Evolutionary conservation across 2,329 filamentous ascomycete species (phyloP).

Genomic region (Cladophialophora yegresii): DNA sequence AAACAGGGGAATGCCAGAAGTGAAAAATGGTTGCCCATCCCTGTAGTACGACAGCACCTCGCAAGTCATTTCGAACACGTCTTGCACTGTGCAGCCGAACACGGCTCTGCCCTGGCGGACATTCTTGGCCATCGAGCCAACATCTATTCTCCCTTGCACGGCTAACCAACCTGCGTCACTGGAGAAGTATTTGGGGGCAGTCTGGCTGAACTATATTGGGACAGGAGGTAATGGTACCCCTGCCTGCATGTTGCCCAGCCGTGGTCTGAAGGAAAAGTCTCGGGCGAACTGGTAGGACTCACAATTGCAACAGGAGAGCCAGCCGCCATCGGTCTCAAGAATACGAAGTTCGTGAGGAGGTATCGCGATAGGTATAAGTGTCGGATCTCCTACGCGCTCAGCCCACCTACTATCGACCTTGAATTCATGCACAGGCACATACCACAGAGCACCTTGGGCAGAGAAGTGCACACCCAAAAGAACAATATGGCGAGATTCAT

Average conservation of each 20-base stretch:
- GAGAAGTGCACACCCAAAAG: not conserved
- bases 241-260: not conserved
- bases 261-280: not conserved
- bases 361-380: not conserved
- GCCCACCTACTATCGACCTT: not conserved
- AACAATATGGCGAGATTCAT: not conserved
- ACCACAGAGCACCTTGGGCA: not conserved
- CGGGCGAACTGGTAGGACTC: not conserved
- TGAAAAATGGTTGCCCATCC: not conserved
- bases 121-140: not conserved
- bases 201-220: not conserved
- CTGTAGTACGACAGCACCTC: not conserved
- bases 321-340: not conserved
- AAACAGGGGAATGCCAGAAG: not conserved
- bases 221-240: too few species aligned
- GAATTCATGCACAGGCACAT: not conserved
- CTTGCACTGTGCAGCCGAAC: not conserved
- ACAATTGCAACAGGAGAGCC: not conserved
- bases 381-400: not conserved
- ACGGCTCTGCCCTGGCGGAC: not conserved
- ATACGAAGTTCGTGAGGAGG: not conserved
- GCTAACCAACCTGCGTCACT: not conserved
- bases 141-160: not conserved
- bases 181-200: not conserved
- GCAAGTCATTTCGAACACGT: not conserved